phyloP scores from a whole-genome alignment of 345 rosid species.

The Anacardium occidentale region DNA sequence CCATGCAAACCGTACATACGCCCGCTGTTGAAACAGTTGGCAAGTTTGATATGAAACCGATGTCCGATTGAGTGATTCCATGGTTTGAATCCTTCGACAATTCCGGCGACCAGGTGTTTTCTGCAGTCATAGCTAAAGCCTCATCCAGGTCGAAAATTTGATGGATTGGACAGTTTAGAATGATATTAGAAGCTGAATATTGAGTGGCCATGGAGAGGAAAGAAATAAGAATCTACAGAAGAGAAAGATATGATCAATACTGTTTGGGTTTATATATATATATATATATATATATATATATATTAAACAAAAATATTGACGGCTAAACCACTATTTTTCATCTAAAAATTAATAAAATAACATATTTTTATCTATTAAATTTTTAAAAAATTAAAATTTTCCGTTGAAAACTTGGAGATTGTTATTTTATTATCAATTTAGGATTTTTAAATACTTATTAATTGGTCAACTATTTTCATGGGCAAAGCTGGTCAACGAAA shows the following conservation, averaged over 20 bases:
- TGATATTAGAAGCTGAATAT: neutral
- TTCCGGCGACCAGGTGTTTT: neutral
- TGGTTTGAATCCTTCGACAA: neutral
- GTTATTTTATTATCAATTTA: too few relatives aligned
- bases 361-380: too few relatives aligned
- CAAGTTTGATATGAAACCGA: constrained; percentile 11
- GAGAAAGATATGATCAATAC: neutral
- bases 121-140: constrained; percentile 10
- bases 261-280: too few relatives aligned
- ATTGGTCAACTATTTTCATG: too few relatives aligned
- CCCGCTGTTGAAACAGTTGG: constrained; percentile 8
- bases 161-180: constrained; percentile 8
- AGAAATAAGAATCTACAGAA: neutral
- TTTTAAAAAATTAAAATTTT: too few relatives aligned
- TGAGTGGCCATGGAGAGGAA: neutral
- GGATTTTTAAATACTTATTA: too few relatives aligned
- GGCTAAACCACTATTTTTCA: too few relatives aligned
- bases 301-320: too few relatives aligned
- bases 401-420: too few relatives aligned
- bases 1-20: constrained; percentile 35
- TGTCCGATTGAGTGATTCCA: neutral
- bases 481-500: too few relatives aligned
- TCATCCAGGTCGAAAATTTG: constrained; percentile 32
- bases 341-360: too few relatives aligned
- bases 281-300: too few relatives aligned